Base-by-base conservation (phyloP, 768 basidiomycete species). In the Russula lepida region DNA sequence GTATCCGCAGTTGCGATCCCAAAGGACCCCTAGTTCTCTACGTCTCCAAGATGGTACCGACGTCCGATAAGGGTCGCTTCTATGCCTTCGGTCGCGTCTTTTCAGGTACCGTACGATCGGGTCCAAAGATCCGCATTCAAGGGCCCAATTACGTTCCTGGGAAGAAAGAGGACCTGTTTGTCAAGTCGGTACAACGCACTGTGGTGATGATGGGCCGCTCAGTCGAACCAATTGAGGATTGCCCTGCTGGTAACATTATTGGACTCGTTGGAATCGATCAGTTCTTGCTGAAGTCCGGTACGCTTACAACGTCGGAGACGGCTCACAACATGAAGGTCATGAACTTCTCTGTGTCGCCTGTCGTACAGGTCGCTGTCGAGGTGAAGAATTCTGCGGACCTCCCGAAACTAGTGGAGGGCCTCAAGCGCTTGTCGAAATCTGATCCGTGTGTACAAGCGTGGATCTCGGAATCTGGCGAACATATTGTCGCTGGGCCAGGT, bases 291-390 rank as follows among this genome's bases (percentile, higher is more conserved):
- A 99, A 99, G 86, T 93, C 85, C 68, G 97, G 97, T 74, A 99
- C 97, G 64, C 84, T 99, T 71, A 99, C 97, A 63, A 85, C 91
- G 63, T 93, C 93, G 52, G 97, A 98, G 79, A 97, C 94, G 56
- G 97, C 97, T 54, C 97, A 99, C 83, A 99, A 99, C 83, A 97
- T 99, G 94, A 92, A 81, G 80, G 94, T 99, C 76, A 99, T 99
- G 97, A 92, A 89, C 79, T 98, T 98, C 84, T 98, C 95, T 74
- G 97, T 99, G 59, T 98, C 97, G 32, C 97, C 97, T 68, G 97
- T 99, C 81, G 97, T 99, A 48, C 97, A 86, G 74, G 93, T 98
- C 71, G 92, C 97, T 67, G 97, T 99, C 69, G 97, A 99, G 77
- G 97, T 98, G 77, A 98, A 98, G 88, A 99, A 98, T 75, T 93